Base-by-base conservation (phyloP, 805 yeast genomes). In the Metschnikowia chrysomelidarum region DNA sequence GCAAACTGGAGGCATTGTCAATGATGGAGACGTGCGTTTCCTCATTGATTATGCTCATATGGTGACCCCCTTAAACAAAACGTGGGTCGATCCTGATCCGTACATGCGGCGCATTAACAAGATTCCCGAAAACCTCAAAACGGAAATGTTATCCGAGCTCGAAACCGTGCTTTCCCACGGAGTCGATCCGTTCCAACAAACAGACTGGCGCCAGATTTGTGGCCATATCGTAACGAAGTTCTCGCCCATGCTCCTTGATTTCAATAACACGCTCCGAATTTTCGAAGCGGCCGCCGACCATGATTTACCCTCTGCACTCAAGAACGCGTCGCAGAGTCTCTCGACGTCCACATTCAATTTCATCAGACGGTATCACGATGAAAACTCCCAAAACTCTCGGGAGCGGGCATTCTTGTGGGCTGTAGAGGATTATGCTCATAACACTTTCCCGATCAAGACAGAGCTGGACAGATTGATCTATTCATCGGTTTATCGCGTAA, bases 121-220 rank as follows among this genome's bases (percentile, higher is more conserved):
- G 36, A 44, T 69, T 24, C 50, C 73, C 0, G 40, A 32, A 10
- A 63, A 55, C 1, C 27, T 62, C 10, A 68, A 66, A 40, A 44
- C 48, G 1, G 59, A 59, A 2, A 48, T 78, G 10, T 46, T 69
- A 3, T 24, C 36, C 4, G 65, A 62, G 7, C 43, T 78, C 16
- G 69, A 57, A 20, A n/a, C 4, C 12, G 29, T 22, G 14, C 22
- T 40, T 12, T 9, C 24, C 14, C 27, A 20, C 10, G 41, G 44
- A 7, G 63, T 60, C 15, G 57, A 67, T 36, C 73, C 77, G 4
- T 55, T 53, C 24, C 24, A 48, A 5, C 36, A 46, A 9, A 76
- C 73, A 0, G 56, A 80, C 49, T 80, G 87, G 86, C 78, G 72
- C 46, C 40, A 55, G n/a, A 57, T 70, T 3, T 69, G 80, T 0